phyloP scores from a whole-genome alignment of 2,329 filamentous ascomycete genomes.

The Scorias spongiosa region DNA sequence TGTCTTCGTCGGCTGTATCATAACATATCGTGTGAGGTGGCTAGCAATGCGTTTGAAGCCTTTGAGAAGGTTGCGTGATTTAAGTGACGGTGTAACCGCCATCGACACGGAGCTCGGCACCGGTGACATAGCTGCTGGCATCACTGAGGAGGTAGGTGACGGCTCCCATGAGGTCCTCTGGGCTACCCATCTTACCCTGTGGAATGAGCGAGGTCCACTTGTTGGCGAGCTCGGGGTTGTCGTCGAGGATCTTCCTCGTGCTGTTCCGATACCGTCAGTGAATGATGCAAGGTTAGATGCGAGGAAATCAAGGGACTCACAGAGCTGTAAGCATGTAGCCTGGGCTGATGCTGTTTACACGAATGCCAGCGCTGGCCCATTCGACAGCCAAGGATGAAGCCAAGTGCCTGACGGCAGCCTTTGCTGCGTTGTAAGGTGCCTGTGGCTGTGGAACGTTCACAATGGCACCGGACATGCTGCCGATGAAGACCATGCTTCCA shows the following conservation, averaged over 20 bases:
- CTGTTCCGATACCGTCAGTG: conserved; percentile 27
- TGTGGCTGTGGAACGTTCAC: conserved; percentile 95
- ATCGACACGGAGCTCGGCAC: conserved; percentile 28
- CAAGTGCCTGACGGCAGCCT: conserved; percentile 81
- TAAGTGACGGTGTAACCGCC: conserved; percentile 28
- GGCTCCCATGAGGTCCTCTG: conserved; percentile 84
- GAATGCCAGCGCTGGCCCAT: conserved; percentile 76
- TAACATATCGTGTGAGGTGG: too few relatives aligned
- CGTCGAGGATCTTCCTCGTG: conserved; percentile 84
- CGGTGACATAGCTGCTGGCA: conserved; percentile 57
- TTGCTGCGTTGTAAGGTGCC: conserved; percentile 81
- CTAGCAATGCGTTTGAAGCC: too few relatives aligned
- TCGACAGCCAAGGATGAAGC: conserved; percentile 81
- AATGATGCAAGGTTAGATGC: background rate
- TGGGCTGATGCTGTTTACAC: conserved; percentile 88
- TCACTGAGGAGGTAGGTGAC: conserved; percentile 77
- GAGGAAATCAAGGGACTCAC: conserved; percentile 36
- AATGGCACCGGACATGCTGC: conserved; percentile 84
- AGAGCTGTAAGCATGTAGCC: conserved; percentile 94
- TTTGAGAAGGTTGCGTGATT: background rate
- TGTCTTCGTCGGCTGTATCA: too few relatives aligned
- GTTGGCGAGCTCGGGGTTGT: conserved; percentile 76
- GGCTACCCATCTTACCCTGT: conserved; percentile 81
- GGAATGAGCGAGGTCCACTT: conserved; percentile 91
- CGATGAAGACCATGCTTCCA: conserved; percentile 87